phyloP scores from a whole-genome alignment of 2,329 filamentous ascomycete species.

The Phaeosphaeriaceae sp. region DNA sequence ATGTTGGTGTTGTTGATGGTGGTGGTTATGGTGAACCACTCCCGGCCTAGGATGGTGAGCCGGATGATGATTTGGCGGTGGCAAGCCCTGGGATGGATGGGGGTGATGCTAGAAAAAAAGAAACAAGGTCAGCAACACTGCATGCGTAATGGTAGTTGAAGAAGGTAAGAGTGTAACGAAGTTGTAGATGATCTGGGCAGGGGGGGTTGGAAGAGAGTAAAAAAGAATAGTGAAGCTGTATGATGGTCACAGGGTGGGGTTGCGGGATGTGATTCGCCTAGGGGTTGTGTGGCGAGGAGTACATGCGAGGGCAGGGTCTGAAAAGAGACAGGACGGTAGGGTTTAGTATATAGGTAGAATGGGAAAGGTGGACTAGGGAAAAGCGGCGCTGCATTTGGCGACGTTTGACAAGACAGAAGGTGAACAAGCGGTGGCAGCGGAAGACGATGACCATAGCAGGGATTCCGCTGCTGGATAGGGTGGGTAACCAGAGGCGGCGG shows the following conservation, averaged over 20 bases:
- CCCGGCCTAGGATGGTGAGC: slow-evolving; percentile 74
- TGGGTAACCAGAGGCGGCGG: slow-evolving; percentile 39
- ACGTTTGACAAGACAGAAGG: slow-evolving; percentile 41
- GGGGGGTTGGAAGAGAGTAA: slow-evolving; percentile 24
- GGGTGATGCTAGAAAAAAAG: slow-evolving; percentile 69
- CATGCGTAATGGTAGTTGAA: slow-evolving; percentile 22
- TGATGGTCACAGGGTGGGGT: slow-evolving; percentile 26
- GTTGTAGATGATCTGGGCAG: slow-evolving; percentile 15
- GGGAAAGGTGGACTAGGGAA: slow-evolving; percentile 39
- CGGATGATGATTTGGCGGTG: slow-evolving; percentile 61
- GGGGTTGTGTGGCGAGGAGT: slow-evolving; percentile 25
- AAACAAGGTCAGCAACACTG: slow-evolving; percentile 39
- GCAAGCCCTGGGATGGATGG: slow-evolving; percentile 77
- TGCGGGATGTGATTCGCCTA: slow-evolving; percentile 30
- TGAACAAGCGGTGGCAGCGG: slow-evolving; percentile 38
- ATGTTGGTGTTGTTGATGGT: slow-evolving; percentile 47
- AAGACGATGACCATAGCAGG: slow-evolving; percentile 36
- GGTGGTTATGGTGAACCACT: slow-evolving; percentile 65
- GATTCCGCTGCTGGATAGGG: slow-evolving; percentile 36
- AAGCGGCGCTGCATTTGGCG: slow-evolving; percentile 21
- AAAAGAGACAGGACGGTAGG: slow-evolving; percentile 39
- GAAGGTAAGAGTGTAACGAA: slow-evolving; percentile 9
- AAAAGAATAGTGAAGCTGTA: slow-evolving; percentile 16
- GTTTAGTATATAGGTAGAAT: slow-evolving; percentile 46
- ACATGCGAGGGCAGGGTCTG: slow-evolving; percentile 46